Base-by-base conservation (phyloP, 2,329 filamentous ascomycete species). In the Colletotrichum simmondsii region DNA sequence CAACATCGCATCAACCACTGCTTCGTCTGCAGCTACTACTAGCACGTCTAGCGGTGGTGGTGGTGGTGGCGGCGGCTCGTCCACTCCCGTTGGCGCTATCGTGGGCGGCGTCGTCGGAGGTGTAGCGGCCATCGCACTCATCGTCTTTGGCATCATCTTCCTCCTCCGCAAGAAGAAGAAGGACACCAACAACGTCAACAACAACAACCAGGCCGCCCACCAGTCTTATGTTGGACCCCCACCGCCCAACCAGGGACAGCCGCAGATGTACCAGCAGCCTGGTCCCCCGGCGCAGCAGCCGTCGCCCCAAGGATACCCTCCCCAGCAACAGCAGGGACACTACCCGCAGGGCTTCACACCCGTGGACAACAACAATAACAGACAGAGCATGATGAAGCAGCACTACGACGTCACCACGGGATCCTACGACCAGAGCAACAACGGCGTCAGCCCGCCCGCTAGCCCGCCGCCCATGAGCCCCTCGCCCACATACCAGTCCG, bases 21-120 rank as follows among this genome's bases (percentile, higher is more conserved):
- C 24, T 16, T 22, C 61, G 10, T 49, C 49, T 19, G 42, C 54
- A 49, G 53, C 71, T 6, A n/a, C 68, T 10, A 54, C 57, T 16
- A 72, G 80, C 26, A 81, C 81, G 5, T 76, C 80, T 65, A 82
- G 83, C 52, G 80, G 81, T 2, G 81, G 81, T n/a, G 80, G 80
- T 42, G 81, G 81, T 7, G 80, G 83, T 3, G 82, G 82, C 24
- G 82, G 82, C 61, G 74, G 75, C 10, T 71, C 67, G 22, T 66
- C 71, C 11, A 78, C 77, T 1, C 80, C 79, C 3, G 74, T 81
- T 19, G 83, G 82, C 6, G 77, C 81, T 68, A 84, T 84, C 52
- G 82, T 83, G 2, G 83, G 83, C 32, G 82, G 81, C 56, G 81
- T 82, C 11, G 80, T 84, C 3, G 83, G 82, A n/a, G 82, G 83